These are phyloP conservation scores for Chlamydomonas urium DNA, from an alignment of 139 green algal genomes.

Conservation along the genomic window DNA sequence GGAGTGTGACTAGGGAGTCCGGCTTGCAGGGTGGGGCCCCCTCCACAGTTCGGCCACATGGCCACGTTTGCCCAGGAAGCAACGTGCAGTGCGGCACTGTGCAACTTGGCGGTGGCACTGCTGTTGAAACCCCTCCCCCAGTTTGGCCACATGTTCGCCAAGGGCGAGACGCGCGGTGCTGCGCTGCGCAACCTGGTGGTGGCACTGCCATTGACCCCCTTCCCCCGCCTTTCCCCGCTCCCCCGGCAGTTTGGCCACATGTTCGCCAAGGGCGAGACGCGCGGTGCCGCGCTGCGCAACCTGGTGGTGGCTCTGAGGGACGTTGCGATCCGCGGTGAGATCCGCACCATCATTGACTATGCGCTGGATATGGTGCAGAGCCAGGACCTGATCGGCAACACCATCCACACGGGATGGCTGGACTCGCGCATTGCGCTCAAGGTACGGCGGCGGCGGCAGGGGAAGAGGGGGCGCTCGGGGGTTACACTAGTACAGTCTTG, in stretches of 20 bases:
- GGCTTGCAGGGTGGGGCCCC: too few species aligned
- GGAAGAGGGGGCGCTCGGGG: too few species aligned
- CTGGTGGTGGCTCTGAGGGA: conserved; percentile 92
- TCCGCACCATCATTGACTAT: conserved; percentile 81
- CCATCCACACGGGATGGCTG: conserved; percentile 94
- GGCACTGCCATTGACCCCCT: too few species aligned
- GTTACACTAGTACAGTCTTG: too few species aligned
- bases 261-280: conserved; percentile 84
- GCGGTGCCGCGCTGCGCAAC: conserved; percentile 74
- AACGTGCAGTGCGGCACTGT: too few species aligned
- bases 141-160: conserved; percentile 97
- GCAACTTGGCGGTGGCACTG: too few species aligned
- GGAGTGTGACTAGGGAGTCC: too few species aligned
- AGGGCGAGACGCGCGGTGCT: conserved; percentile 70
- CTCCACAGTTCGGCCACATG: too few species aligned
- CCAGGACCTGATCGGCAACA: conserved; percentile 68
- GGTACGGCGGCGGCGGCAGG: too few species aligned
- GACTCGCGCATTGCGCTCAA: conserved; percentile 87
- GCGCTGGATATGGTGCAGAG: conserved; percentile 75
- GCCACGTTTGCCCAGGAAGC: too few species aligned
- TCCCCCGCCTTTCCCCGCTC: not conserved
- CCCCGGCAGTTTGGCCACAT: conserved; percentile 89
- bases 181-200: conserved; percentile 91
- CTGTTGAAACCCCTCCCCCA: conserved; percentile 41
- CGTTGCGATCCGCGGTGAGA: conserved; percentile 91